Evolutionary conservation across 1,139 yeast genomes (phyloP).

Genomic region (Taphrina deformans): DNA sequence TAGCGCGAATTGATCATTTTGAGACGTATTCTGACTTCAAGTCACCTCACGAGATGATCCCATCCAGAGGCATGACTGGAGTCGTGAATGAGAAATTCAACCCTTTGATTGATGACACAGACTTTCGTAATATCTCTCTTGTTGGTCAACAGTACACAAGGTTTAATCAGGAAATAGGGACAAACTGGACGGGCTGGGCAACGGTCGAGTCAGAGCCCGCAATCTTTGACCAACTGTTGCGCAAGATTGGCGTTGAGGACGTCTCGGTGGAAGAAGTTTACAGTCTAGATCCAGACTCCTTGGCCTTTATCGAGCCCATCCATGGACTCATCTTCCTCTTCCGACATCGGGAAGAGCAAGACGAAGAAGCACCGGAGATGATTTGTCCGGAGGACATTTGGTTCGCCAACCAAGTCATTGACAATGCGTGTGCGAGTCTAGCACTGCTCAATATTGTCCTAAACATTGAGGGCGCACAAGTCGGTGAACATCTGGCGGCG

Average conservation of each 20-base stretch:
- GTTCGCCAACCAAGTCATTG: constrained; percentile 61
- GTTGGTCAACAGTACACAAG: no score
- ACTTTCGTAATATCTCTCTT: no score
- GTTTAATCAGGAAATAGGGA: no score
- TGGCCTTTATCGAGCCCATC: constrained; percentile 50
- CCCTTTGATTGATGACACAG: neutral
- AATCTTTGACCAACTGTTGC: constrained; percentile 66
- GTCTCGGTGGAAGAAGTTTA: constrained; percentile 67
- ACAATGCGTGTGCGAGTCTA: constrained; percentile 76
- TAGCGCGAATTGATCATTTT: no score
- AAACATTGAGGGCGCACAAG: constrained; percentile 50
- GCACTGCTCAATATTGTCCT: constrained; percentile 63
- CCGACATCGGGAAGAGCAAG: constrained; percentile 52
- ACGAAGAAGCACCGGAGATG: constrained; percentile 49
- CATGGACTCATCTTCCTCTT: constrained; percentile 68
- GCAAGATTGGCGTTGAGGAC: constrained; percentile 56
- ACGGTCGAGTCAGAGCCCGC: constrained; percentile 28
- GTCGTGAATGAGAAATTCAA: neutral
- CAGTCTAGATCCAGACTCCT: constrained; percentile 55
- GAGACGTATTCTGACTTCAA: no score
- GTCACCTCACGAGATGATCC: no score
- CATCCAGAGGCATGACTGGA: no score
- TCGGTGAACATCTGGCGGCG: constrained; percentile 56
- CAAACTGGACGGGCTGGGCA: constrained; percentile 31
- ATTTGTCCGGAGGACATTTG: constrained; percentile 49